These are phyloP conservation scores for Torulaspora pretoriensis DNA, from an alignment of 1,139 yeast genomes.

Conservation along the genomic window DNA sequence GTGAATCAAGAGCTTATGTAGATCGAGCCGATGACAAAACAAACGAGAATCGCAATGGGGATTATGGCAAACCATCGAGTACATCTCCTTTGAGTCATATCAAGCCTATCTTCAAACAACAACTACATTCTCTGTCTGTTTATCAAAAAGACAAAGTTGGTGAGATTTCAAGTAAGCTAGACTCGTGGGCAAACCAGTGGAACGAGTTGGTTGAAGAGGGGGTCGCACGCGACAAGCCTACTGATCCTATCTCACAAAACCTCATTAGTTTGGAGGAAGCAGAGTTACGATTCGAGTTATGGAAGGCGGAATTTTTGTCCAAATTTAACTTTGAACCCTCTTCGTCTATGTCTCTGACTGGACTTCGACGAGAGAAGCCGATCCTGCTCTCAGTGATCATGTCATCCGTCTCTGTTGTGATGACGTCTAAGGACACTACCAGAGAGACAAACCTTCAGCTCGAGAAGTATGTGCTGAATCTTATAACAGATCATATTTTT, in stretches of 20 bases:
- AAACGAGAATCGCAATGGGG: constrained; percentile 27
- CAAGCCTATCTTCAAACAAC: constrained; percentile 27
- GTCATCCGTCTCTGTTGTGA: constrained; percentile 52
- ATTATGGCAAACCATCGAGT: constrained; percentile 39
- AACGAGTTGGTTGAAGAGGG: constrained; percentile 24
- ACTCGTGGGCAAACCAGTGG: constrained; percentile 28
- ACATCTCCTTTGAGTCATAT: constrained; percentile 16
- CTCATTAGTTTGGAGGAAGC: constrained; percentile 51
- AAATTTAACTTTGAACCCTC: constrained; percentile 50
- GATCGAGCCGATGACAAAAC: background rate
- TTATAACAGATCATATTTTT: constrained; percentile 59
- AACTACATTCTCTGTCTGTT: constrained; percentile 25
- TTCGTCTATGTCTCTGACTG: constrained; percentile 42
- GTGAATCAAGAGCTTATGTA: background rate
- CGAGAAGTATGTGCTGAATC: constrained; percentile 56
- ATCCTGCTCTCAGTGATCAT: constrained; percentile 60
- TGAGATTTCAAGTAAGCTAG: constrained; percentile 22
- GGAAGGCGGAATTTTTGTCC: constrained; percentile 41
- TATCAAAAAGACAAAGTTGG: constrained; percentile 29
- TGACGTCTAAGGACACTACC: constrained; percentile 35
- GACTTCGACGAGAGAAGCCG: constrained; percentile 52
- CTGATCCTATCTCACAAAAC: constrained; percentile 47
- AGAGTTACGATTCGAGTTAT: constrained; percentile 42
- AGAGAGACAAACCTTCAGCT: constrained; percentile 43
- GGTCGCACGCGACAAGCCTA: constrained; percentile 18